Percentiles rank a stretch among this genome's conserved stretches.
Evolutionary conservation across 768 basidiomycete genomes (phyloP).

Genomic region (Amanita muscaria): DNA sequence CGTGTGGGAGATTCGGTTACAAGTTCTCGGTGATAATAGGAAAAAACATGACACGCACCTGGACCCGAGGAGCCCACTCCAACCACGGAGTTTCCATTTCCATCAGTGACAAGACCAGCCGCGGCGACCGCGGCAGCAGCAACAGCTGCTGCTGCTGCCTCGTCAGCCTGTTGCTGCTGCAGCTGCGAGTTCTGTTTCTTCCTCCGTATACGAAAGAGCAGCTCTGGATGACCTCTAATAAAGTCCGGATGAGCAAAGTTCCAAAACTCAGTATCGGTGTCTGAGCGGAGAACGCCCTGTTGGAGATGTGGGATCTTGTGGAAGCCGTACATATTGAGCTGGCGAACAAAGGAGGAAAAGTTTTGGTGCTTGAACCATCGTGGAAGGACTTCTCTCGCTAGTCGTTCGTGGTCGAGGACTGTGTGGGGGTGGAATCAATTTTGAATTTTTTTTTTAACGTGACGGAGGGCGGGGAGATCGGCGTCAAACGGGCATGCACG

Average conservation of each 20-base stretch:
- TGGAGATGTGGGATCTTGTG: conserved; percentile 95
- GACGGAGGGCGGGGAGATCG: too few species aligned
- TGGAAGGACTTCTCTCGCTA: conserved; percentile 83
- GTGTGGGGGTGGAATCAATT: background rate
- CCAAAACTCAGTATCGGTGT: conserved; percentile 75
- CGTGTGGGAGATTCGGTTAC: background rate
- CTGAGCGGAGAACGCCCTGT: conserved; percentile 83
- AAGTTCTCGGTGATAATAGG: background rate
- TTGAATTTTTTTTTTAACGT: too few species aligned
- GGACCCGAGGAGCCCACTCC: background rate
- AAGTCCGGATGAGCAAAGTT: conserved; percentile 92
- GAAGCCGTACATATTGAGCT: conserved; percentile 95
- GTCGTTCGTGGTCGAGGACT: conserved; percentile 90
- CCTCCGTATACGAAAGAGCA: conserved; percentile 80
- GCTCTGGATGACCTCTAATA: conserved; percentile 78
- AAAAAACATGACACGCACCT: background rate
- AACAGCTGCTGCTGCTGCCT: background rate
- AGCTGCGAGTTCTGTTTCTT: conserved; percentile 56
- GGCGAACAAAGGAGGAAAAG: conserved; percentile 86
- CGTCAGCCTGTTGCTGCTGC: background rate
- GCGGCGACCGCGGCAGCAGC: conserved; percentile 1
- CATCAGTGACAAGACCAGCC: conserved; percentile 1
- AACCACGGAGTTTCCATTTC: background rate
- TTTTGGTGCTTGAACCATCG: conserved; percentile 98
- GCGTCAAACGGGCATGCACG: too few species aligned